These are phyloP conservation scores for Amanita pallidorosea DNA, from an alignment of 768 basidiomycete genomes.

Conservation along the genomic window DNA sequence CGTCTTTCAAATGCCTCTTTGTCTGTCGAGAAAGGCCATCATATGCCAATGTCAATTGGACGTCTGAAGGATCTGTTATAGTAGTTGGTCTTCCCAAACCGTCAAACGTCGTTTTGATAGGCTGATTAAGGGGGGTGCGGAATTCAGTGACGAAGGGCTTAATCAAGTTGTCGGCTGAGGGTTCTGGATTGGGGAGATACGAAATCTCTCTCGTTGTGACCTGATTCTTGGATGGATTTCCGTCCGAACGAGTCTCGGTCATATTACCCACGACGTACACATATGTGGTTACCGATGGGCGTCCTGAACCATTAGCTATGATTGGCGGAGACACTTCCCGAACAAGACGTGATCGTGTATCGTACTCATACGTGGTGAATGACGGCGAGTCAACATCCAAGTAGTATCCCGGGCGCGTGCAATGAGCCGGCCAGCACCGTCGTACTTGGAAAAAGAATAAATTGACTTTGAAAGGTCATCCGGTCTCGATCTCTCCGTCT, in stretches of 20 bases:
- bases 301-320: not conserved
- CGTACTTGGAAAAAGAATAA: not conserved
- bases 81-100: not conserved
- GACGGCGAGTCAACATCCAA: not conserved
- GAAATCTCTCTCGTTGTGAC: not conserved
- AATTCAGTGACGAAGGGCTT: not conserved
- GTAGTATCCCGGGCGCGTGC: not conserved
- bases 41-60: not conserved
- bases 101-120: not conserved
- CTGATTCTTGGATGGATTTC: not conserved
- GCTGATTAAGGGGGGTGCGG: not conserved
- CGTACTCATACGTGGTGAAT: not conserved
- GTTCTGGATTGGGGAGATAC: not conserved
- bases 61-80: not conserved
- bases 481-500: not conserved
- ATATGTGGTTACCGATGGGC: not conserved
- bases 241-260: not conserved
- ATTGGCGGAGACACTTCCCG: no score
- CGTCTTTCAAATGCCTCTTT: not conserved
- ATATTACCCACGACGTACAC: not conserved
- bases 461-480: not conserved
- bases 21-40: not conserved
- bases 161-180: not conserved
- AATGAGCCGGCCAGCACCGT: not conserved
- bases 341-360: not conserved